phyloP scores from a whole-genome alignment of 2,329 filamentous ascomycete species.

The Aspergillus persii region DNA sequence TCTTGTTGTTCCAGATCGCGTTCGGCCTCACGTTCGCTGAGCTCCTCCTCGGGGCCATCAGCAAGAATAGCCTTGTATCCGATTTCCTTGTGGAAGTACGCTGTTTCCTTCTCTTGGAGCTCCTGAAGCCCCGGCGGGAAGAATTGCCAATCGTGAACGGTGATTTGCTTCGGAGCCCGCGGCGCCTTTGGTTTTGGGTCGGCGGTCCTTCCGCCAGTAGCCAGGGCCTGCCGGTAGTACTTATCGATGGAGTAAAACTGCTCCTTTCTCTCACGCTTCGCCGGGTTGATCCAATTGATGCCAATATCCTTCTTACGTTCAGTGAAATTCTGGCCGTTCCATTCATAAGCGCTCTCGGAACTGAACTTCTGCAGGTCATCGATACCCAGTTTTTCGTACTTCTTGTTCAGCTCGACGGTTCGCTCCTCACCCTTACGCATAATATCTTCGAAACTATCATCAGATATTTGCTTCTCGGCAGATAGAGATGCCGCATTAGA shows the following conservation, averaged over 20 bases:
- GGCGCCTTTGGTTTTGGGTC: constrained; percentile 93
- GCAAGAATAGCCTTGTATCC: constrained; percentile 88
- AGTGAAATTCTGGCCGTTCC: constrained; percentile 97
- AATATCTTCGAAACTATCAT: constrained; percentile 89
- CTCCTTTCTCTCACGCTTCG: constrained; percentile 97
- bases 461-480: constrained; percentile 64
- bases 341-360: constrained; percentile 95
- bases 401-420: constrained; percentile 85
- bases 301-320: constrained; percentile 89
- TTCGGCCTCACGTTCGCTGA: constrained; percentile 82
- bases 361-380: constrained; percentile 98
- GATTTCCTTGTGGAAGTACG: constrained; percentile 93
- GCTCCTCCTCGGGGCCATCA: constrained; percentile 82
- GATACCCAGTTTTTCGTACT: constrained; percentile 94
- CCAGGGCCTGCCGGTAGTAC: constrained; percentile 90
- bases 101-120: constrained; percentile 93
- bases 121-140: constrained; percentile 82
- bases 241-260: constrained; percentile 98
- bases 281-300: constrained; percentile 94
- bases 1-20: constrained; percentile 83
- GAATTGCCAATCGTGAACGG: constrained; percentile 96
- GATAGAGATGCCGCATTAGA: constrained; percentile 61
- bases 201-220: constrained; percentile 72
- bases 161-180: constrained; percentile 88
- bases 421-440: constrained; percentile 81